Base-by-base conservation (phyloP, 371 early-diverging fungal genomes). In the Mortierella polycephala region DNA sequence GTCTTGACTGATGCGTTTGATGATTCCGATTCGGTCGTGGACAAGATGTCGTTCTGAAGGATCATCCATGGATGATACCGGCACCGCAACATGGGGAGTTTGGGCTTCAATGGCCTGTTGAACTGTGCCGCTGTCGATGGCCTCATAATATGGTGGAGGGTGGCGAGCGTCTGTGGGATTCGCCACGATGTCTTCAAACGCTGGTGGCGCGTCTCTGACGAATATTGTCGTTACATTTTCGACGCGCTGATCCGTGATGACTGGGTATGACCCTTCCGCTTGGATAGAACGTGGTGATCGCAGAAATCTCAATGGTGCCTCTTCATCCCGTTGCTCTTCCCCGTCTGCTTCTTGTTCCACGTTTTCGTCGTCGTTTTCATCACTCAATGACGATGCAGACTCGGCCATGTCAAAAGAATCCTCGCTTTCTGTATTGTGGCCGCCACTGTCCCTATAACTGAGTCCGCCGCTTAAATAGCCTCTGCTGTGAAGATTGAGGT, bases 341-440 rank as follows among this genome's bases (percentile, higher is more conserved):
- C 20, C 51, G 20, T 44, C 45, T 18, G 40, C 40, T 13, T 49
- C 56, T 12, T 54, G 61, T 16, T 21, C 18, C 6, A 21, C 8
- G 11, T 18, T 7, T 14, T 57, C 47, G 20, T 57, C 68, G 6
- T 63, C 62, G 16, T 46, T n/a, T 4, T 30, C 30, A 30, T 30
- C 30, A 30, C 30, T 37, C n/a, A 51, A 61, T 2, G 67, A 66
- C 1, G 46, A 20, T 2, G 45, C 58, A 0, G 74, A 58, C 56
- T 73, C 74, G 14, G 57, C 30, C 68, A 73, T 67, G 39, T 67
- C 60, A 54, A 67, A 53, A 21, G 16, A 45, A 13, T 65, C 64
- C 16, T 62, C 60, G 51, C 47, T 62, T 20, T 51, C 66, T 8
- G 47, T n/a, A 18, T 52, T 46, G 12, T 13, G 42, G 13, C 45